phyloP scores from a whole-genome alignment of 1,284 basidiomycete species.

The Xerocomus nothofagi region DNA sequence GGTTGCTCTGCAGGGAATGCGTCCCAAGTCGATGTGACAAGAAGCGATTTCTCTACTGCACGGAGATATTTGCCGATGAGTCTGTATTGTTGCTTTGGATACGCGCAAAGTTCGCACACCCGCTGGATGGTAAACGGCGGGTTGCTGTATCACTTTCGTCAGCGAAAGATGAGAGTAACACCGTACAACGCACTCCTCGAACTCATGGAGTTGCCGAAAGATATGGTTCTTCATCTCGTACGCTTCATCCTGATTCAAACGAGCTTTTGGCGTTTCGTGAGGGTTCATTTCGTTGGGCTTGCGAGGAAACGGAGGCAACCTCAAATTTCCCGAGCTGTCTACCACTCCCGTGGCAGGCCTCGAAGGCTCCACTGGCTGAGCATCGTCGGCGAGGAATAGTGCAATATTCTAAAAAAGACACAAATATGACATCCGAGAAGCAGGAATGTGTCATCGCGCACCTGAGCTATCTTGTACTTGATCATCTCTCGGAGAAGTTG shows the following conservation, averaged over 20 bases:
- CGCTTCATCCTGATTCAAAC: constrained; percentile 66
- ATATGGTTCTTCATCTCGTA: constrained; percentile 59
- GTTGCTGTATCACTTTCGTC: constrained; percentile 40
- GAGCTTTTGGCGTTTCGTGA: constrained; percentile 56
- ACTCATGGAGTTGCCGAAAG: constrained; percentile 69
- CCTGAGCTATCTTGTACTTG: constrained; percentile 68
- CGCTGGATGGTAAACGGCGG: constrained; percentile 94
- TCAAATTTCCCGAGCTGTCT: constrained; percentile 60
- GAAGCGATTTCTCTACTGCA: constrained; percentile 81
- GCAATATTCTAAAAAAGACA: constrained; percentile 51
- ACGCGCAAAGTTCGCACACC: constrained; percentile 79
- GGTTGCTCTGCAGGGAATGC: constrained; percentile 60
- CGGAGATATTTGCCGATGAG: constrained; percentile 88
- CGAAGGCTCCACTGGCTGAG: constrained; percentile 13
- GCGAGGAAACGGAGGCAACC: constrained; percentile 77
- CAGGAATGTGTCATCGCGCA: constrained; percentile 30
- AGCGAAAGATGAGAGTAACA: constrained; percentile 9
- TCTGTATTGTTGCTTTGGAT: constrained; percentile 73
- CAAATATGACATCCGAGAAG: not conserved
- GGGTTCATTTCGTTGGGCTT: constrained; percentile 49
- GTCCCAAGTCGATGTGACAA: constrained; percentile 81
- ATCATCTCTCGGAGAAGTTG: constrained; percentile 66
- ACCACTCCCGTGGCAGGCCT: constrained; percentile 21
- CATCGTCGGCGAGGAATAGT: constrained; percentile 52
- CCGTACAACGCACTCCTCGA: constrained; percentile 62